phyloP scores from a whole-genome alignment of 2,329 filamentous ascomycete species.

The Arthrinium phaeospermum region DNA sequence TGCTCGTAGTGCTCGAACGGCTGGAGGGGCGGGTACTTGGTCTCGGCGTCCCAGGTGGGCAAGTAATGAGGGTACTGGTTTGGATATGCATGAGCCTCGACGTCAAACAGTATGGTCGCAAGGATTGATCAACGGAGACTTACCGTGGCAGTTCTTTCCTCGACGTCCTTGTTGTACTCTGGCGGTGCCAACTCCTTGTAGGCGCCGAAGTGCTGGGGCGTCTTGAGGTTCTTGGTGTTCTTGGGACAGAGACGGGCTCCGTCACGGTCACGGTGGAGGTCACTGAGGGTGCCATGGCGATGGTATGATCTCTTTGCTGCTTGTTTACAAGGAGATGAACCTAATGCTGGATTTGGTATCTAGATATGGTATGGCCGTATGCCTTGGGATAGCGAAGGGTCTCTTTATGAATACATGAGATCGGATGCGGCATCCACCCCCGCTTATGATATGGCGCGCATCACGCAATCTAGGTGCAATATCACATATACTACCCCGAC shows the following conservation, averaged over 20 bases:
- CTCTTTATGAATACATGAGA: not conserved
- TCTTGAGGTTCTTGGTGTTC: constrained; percentile 30
- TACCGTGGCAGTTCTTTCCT: constrained; percentile 37
- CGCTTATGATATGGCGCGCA: not conserved
- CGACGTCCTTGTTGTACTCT: constrained; percentile 35
- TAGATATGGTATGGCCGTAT: not conserved
- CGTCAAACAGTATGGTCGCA: not conserved
- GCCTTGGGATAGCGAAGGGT: not conserved
- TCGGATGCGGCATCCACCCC: not conserved
- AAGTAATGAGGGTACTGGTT: constrained; percentile 72
- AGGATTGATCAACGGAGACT: not conserved
- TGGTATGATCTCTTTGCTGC: not conserved
- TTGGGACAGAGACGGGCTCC: constrained; percentile 30
- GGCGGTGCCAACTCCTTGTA: constrained; percentile 37
- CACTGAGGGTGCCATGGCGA: constrained; percentile 39
- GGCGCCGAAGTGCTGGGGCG: constrained; percentile 28
- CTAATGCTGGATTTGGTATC: no score
- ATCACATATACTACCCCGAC: not conserved
- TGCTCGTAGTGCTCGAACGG: constrained; percentile 77
- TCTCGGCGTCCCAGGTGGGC: constrained; percentile 70
- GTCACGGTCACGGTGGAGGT: constrained; percentile 32
- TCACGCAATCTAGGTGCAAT: not conserved
- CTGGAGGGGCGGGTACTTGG: constrained; percentile 68
- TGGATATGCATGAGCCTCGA: constrained; percentile 23
- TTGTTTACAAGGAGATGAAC: not conserved